phyloP scores from a whole-genome alignment of 2,329 filamentous ascomycete genomes.

The Bipolaris victoriae region DNA sequence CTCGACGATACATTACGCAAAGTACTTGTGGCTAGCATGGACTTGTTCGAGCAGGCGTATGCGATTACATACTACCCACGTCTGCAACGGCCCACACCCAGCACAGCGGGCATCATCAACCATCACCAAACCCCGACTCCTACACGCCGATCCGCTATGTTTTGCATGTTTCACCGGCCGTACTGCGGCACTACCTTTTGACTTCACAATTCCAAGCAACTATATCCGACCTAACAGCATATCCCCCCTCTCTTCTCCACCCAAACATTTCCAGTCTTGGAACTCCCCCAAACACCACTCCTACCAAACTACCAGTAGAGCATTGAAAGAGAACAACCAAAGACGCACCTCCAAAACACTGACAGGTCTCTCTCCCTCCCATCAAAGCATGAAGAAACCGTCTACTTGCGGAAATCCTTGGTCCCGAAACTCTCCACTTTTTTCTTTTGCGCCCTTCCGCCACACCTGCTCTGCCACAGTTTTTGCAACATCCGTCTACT shows the following conservation, averaged over 20 bases:
- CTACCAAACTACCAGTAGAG: not conserved
- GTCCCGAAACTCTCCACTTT: slow-evolving; percentile 54
- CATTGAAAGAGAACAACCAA: too few relatives aligned
- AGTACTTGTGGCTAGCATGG: too few relatives aligned
- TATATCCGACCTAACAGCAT: slow-evolving; percentile 14
- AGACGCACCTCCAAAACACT: not conserved
- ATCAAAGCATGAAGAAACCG: slow-evolving; percentile 47
- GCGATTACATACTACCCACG: not conserved
- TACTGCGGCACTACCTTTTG: not conserved
- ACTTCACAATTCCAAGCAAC: not conserved
- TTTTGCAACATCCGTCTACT: slow-evolving; percentile 50
- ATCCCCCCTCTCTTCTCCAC: slow-evolving; percentile 7
- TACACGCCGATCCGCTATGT: not conserved
- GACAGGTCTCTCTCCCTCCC: not conserved
- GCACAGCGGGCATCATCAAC: slow-evolving; percentile 7
- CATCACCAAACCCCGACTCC: too few relatives aligned
- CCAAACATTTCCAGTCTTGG: slow-evolving; percentile 42
- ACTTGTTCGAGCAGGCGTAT: not conserved
- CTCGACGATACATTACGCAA: not conserved
- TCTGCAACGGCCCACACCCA: not conserved
- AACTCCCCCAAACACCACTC: slow-evolving; percentile 19
- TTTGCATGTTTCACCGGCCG: slow-evolving; percentile 13
- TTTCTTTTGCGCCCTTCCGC: slow-evolving; percentile 51
- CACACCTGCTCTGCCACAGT: slow-evolving; percentile 62
- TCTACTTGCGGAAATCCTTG: slow-evolving; percentile 63